A percentile compares a stretch with the other conserved stretches of the same genome.
phyloP scores from a whole-genome alignment of 352 stramenopile species.

The Phytopythium chamaehyphon region DNA sequence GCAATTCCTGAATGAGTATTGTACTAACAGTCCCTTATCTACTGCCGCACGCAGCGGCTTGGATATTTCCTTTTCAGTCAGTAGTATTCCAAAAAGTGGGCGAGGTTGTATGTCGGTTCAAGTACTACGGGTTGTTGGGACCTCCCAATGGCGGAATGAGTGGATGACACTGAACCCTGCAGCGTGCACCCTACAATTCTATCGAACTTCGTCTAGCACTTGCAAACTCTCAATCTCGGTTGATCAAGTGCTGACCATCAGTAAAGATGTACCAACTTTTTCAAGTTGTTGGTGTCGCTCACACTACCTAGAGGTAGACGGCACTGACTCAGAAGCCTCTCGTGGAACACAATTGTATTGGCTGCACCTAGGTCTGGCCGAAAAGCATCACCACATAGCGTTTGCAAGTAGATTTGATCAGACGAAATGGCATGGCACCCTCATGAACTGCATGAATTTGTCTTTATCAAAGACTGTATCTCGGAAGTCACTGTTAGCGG shows the following conservation, averaged over 20 bases:
- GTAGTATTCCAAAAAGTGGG: neutral
- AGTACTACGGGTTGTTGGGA: conserved; percentile 32
- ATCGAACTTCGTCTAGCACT: conserved; percentile 33
- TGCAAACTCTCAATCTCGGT: conserved; percentile 27
- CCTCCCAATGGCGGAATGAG: conserved; percentile 44
- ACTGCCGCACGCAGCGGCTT: neutral
- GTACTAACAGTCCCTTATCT: too few relatives aligned
- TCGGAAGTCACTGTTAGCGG: neutral
- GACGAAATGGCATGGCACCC: conserved; percentile 20
- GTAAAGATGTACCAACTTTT: conserved; percentile 10
- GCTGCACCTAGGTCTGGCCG: conserved; percentile 36
- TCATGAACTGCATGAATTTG: conserved; percentile 2
- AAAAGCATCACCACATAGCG: conserved; percentile 43
- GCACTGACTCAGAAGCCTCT: neutral
- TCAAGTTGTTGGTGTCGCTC: conserved; percentile 6
- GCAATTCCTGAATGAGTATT: too few relatives aligned
- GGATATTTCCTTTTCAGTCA: too few relatives aligned
- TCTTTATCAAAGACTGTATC: neutral
- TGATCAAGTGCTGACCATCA: conserved; percentile 22
- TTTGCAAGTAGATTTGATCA: conserved; percentile 39
- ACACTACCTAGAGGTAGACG: neutral
- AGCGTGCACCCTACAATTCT: conserved; percentile 35
- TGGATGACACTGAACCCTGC: conserved; percentile 44
- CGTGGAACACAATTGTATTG: conserved; percentile 23
- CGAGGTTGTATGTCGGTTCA: conserved; percentile 15